These are phyloP conservation scores for Lactarius sanguifluus DNA, from an alignment of 768 basidiomycete species.

Conservation along the genomic window DNA sequence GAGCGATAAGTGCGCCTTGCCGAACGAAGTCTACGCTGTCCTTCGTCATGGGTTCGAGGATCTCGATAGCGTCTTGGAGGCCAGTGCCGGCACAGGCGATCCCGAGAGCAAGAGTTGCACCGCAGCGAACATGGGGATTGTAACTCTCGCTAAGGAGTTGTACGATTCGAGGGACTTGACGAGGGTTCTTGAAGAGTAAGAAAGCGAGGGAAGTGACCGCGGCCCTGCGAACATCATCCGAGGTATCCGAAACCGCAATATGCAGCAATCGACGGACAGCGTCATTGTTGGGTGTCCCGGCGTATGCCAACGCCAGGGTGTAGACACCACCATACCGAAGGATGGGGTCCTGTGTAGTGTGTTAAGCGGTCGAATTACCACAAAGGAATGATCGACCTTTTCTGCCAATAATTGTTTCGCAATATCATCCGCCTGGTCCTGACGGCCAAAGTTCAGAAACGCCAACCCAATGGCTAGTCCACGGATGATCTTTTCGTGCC, in stretches of 20 bases:
- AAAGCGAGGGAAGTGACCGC: constrained; percentile 96
- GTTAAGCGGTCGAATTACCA: constrained; percentile 18
- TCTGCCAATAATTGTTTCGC: constrained; percentile 77
- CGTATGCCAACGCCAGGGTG: constrained; percentile 93
- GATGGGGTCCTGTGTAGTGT: constrained; percentile 75
- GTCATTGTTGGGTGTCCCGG: constrained; percentile 92
- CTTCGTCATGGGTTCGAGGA: constrained; percentile 97
- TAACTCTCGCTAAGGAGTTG: constrained; percentile 97
- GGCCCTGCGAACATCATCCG: constrained; percentile 94
- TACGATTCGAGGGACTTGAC: constrained; percentile 94
- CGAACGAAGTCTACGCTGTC: constrained; percentile 98
- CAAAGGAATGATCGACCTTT: constrained; percentile 54
- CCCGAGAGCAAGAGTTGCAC: constrained; percentile 93
- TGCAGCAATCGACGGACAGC: constrained; percentile 91
- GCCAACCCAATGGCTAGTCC: constrained; percentile 91
- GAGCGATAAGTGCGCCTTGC: constrained; percentile 92
- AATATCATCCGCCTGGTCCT: constrained; percentile 88
- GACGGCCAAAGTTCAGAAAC: constrained; percentile 88
- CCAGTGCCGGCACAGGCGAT: constrained; percentile 98
- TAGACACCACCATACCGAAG: constrained; percentile 97
- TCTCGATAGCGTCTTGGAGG: constrained; percentile 93
- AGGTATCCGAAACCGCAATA: constrained; percentile 97
- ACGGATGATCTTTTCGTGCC: constrained; percentile 99
- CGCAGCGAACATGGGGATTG: constrained; percentile 97
- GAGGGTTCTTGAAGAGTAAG: constrained; percentile 94